Conservation (phyloP, 1,139 yeast genomes). For the Hemisphaericaspora xylanilytica region DNA sequence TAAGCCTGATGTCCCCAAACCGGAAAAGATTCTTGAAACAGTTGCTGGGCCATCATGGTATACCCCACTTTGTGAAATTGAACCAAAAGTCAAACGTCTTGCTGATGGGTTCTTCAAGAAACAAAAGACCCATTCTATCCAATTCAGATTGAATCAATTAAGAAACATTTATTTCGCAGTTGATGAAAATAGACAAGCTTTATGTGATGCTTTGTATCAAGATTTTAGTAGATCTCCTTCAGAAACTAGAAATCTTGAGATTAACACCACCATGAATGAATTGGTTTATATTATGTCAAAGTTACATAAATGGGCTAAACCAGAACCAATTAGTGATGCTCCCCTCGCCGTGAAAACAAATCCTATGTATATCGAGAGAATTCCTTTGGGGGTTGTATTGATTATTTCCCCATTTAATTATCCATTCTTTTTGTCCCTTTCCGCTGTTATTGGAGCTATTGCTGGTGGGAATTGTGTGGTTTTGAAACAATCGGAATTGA, state of each 20-base stretch:
- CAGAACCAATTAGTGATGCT: conserved; percentile 42
- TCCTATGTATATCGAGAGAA: conserved; percentile 54
- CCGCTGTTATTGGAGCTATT: conserved; percentile 76
- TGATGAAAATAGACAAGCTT: conserved; percentile 53
- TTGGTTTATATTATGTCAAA: conserved; percentile 57
- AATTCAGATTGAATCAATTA: conserved; percentile 59
- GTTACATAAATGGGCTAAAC: conserved; percentile 62
- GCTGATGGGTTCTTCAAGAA: conserved; percentile 41
- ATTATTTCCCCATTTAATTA: conserved; percentile 86
- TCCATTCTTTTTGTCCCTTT: conserved; percentile 64
- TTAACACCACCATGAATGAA: conserved; percentile 52
- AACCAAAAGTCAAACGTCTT: conserved; percentile 43
- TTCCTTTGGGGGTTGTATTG: conserved; percentile 75
- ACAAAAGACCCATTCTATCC: conserved; percentile 54
- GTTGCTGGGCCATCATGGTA: conserved; percentile 20
- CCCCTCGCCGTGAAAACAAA: conserved; percentile 49
- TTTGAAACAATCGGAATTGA: conserved; percentile 74
- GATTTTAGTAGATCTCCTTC: conserved; percentile 66
- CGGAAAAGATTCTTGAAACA: neutral
- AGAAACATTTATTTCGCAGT: conserved; percentile 67
- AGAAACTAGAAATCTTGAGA: conserved; percentile 65
- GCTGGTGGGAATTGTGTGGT: conserved; percentile 87
- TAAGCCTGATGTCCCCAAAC: neutral
- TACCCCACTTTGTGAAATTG: conserved; percentile 53
- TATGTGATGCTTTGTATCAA: conserved; percentile 56